Evolutionary conservation across 306 rosid species (phyloP), one percentile per base, ranked within the genome.

Genomic region (Prunus mume): DNA sequence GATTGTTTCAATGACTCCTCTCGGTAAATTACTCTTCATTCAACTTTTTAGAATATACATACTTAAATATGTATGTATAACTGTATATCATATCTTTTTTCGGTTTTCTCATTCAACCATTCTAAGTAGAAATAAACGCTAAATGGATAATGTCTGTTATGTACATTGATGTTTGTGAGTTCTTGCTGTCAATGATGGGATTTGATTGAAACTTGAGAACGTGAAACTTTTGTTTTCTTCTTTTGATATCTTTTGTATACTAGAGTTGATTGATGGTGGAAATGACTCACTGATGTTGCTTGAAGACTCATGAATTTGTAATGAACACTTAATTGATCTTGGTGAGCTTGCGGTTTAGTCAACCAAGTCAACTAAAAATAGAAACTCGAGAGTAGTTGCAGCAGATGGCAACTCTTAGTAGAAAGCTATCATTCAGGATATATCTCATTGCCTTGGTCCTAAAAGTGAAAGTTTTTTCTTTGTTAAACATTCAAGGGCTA

Each of bases 1-100:
- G 97, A 91, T 71, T 96, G 99, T 80, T 96, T 86, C 83, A 93
- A 96, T 77, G 75, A 83, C 60, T 80, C 83, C 72, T 74, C 90
- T 11, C 77, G 88, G 99, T 93, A 86, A 86, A 73, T 79, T 41
- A 30, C 78, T 67, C 79, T 15, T 63, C 47, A 30, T 8, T 69
- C 66, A 76, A 65, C 75, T 43, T 76, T 51, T 12, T 69, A 51
- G 18, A 28, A 19, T 69, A 15, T 12, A 9, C 25, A 25, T 24
- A 57, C 19, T 13, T 28, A 15, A 22, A 20, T 18, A 24, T 41
- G 68, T 19, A 17, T 18, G 50, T 32, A 24, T 57, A 0, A 15
- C 13, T 61, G 19, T 18, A 20, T 65, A 18, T 72, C 9, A 0
- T 56, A 60, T 61, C 12, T 11, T 5, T 30, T 64, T 56, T 11